Base-by-base conservation (phyloP, 1,284 basidiomycete genomes). In the Pseudozyma sp. region DNA sequence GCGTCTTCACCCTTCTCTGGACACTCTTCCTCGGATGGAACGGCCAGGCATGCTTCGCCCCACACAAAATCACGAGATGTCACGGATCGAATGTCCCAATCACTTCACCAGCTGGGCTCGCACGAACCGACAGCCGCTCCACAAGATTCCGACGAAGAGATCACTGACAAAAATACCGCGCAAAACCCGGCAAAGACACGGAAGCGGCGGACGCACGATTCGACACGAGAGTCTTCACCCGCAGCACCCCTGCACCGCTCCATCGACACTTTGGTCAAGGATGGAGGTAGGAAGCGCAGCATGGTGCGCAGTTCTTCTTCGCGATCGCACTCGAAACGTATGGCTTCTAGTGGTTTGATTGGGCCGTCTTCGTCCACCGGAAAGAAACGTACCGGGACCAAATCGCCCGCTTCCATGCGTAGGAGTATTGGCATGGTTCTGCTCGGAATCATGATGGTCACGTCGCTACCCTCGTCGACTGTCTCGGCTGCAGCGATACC, bases 401-500 rank as follows among this genome's bases (percentile, higher is more conserved):
- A 68, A 17, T 64, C 60, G 3, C 70, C 70, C 1, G 55, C 65
- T 2, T 68, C 70, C 2, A 57, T 70, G 46, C 63, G 72, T 6
- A n/a, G 68, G 11, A 59, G 53, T 30, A 62, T 75, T 35, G 65
- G 68, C 11, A 71, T 75, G 68, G 65, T 63, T 8, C 52, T 75
- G 0, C 45, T 75, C 7, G 73, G 73, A 13, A 49, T 72, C 44
- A 56, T 72, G 54, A 54, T 75, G 42, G 16, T 75, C 45, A 51
- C 54, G 16, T 56, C 64, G 5, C 39, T 67, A 0, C 68, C 68
- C 0, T 40, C 54, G 14, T 11, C 45, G 2, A 48, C 49, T 29
- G 40, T 49, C 8, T 47, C 55, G 3, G 52, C 56, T 6, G 61
- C 54, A 9, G 35, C 52, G 11, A 44, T 55, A 10, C 14, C 48